phyloP scores from a whole-genome alignment of 169 alveolate genomes.

The Plasmodium cynomolgi region DNA sequence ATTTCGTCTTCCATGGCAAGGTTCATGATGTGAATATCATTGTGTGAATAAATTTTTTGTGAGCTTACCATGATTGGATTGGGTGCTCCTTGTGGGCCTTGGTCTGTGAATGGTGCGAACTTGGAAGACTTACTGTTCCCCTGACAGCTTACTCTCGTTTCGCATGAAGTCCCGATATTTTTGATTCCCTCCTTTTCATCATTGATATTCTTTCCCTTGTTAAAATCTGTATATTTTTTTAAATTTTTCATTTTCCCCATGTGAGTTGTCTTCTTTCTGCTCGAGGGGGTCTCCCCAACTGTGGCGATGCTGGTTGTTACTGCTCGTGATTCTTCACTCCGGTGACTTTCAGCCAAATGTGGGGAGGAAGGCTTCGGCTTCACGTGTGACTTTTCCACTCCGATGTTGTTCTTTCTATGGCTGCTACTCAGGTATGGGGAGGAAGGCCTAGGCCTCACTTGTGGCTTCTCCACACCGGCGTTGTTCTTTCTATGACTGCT shows the following conservation, averaged over 20 bases:
- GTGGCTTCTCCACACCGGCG: background rate
- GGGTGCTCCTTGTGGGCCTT: background rate
- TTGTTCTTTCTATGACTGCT: background rate
- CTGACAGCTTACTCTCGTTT: background rate
- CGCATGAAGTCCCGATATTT: background rate
- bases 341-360: constrained; percentile 1
- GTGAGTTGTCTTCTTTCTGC: constrained; percentile 16
- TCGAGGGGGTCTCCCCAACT: background rate
- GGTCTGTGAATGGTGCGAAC: background rate
- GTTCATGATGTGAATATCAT: background rate
- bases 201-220: background rate
- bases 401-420: background rate
- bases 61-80: background rate
- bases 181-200: background rate
- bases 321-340: background rate
- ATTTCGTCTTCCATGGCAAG: background rate
- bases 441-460: background rate
- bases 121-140: background rate
- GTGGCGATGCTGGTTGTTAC: background rate
- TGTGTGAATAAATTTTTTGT: background rate
- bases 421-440: constrained; percentile 38
- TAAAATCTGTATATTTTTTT: background rate
- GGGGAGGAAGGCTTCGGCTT: constrained; percentile 28
- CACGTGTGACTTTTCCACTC: background rate
- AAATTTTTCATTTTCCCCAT: constrained; percentile 1